These are phyloP conservation scores for Tylopilus balloui DNA, from an alignment of 768 basidiomycete genomes.

Conservation along the genomic window DNA sequence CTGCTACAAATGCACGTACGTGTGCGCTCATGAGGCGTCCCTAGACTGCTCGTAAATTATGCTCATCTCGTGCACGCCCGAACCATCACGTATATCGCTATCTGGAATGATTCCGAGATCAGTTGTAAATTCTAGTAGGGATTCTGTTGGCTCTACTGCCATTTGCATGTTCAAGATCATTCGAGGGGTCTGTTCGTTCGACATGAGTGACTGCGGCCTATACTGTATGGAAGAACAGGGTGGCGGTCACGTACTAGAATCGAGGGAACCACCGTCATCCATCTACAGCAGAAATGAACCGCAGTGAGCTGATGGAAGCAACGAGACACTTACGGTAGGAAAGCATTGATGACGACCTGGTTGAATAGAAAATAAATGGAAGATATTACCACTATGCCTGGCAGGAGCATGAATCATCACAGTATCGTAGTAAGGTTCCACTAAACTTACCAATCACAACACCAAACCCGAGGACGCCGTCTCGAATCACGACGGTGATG, in stretches of 20 bases:
- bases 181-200: conserved; percentile 14
- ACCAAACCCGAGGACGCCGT: conserved; percentile 13
- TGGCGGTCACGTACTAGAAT: conserved; percentile 10
- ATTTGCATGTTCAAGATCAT: conserved; percentile 20
- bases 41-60: background rate
- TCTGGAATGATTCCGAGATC: background rate
- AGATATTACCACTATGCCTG: background rate
- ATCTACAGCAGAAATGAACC: conserved; percentile 4
- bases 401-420: background rate
- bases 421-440: background rate
- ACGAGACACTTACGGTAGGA: conserved; percentile 13
- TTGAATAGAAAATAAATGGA: conserved; percentile 1
- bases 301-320: background rate
- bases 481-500: conserved; percentile 10
- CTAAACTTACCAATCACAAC: conserved; percentile 9
- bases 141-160: conserved; percentile 6
- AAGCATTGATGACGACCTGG: conserved; percentile 8
- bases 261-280: conserved; percentile 8
- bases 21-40: background rate
- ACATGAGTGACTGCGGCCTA: background rate
- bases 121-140: conserved; percentile 13
- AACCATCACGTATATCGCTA: background rate
- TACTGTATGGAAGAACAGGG: background rate
- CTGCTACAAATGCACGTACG: background rate
- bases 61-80: background rate